Evolutionary conservation across 2,329 filamentous ascomycete species (phyloP), one percentile per base, ranked within the genome.

Genomic region (Nemania bipapillata): DNA sequence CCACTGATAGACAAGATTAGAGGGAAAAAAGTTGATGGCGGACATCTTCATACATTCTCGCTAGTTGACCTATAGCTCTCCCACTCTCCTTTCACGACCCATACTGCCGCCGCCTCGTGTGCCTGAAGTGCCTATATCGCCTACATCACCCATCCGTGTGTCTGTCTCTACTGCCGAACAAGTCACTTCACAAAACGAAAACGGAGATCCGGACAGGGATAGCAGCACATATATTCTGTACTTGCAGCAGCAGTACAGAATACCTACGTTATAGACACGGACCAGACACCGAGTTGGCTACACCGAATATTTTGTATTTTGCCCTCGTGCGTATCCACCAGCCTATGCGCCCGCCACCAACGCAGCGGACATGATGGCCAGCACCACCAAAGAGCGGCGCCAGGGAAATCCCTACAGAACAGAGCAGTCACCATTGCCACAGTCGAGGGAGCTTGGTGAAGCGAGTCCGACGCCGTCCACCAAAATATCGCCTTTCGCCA

Each of bases 381-480:
- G 62, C 60, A 68, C 69, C 1, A 47, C 61, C 28, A 70, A 68
- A 59, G 61, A 70, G 45, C 70, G 69, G 42, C 72, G 70, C 20
- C 70, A 76, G 20, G 67, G 65, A 52, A 61, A 28, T 8, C 60
- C 49, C 26, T 65, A 70, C 8, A 63, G 70, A 49, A 57, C 72
- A 22, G 65, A 72, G 24, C 72, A 75, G 52, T 72, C 79, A 12
- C 70, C 82, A 3, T 79, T 88, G 54, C 78, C 86, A 3, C 86
- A 89, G 73, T 90, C 89, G 56, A 83, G 89, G 52, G 89, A 91
- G 76, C 86, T 85, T 15, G 89, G 89, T 40, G 86, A 87, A 65
- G 80, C 85, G 4, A 76, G 85, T 2, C 85, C 87, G 1, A 81
- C 83, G 70, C 82, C 82, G 62, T 74, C 59, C 70, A 78, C 62